These are phyloP conservation scores for Blastobotrys attinorum DNA, from an alignment of 805 yeast species.

Conservation along the genomic window DNA sequence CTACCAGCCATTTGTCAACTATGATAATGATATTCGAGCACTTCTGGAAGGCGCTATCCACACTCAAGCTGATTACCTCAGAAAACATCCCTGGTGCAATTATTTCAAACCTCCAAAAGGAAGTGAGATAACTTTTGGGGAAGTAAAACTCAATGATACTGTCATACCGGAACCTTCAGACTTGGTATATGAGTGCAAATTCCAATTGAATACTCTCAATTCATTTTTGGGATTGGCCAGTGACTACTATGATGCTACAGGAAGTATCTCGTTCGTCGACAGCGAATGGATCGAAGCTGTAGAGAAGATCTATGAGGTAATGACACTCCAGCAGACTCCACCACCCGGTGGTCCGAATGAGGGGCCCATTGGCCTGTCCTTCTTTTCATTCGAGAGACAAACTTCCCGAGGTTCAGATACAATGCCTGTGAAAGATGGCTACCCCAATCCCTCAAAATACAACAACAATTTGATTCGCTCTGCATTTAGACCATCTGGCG, in stretches of 20 bases:
- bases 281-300: slow-evolving; percentile 59
- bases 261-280: slow-evolving; percentile 29
- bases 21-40: slow-evolving; percentile 42
- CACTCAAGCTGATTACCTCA: slow-evolving; percentile 62
- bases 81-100: slow-evolving; percentile 71
- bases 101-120: slow-evolving; percentile 78
- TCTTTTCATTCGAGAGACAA: slow-evolving; percentile 62
- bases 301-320: slow-evolving; percentile 41
- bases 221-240: slow-evolving; percentile 69
- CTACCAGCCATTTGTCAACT: slow-evolving; percentile 52
- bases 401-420: slow-evolving; percentile 56
- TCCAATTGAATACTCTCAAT: slow-evolving; percentile 80
- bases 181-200: slow-evolving; percentile 82
- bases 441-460: slow-evolving; percentile 73
- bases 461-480: slow-evolving; percentile 69
- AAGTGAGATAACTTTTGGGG: slow-evolving; percentile 32
- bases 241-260: slow-evolving; percentile 43
- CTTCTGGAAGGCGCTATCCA: slow-evolving; percentile 72
- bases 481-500: slow-evolving; percentile 85
- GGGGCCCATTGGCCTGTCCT: slow-evolving; percentile 42
- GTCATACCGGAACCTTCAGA: slow-evolving; percentile 69
- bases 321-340: slow-evolving; percentile 54
- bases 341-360: slow-evolving; percentile 33
- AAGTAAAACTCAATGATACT: slow-evolving; percentile 40
- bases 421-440: slow-evolving; percentile 65